These are phyloP conservation scores for Gymnopilus dilepis DNA, from an alignment of 768 basidiomycete genomes.

Conservation along the genomic window DNA sequence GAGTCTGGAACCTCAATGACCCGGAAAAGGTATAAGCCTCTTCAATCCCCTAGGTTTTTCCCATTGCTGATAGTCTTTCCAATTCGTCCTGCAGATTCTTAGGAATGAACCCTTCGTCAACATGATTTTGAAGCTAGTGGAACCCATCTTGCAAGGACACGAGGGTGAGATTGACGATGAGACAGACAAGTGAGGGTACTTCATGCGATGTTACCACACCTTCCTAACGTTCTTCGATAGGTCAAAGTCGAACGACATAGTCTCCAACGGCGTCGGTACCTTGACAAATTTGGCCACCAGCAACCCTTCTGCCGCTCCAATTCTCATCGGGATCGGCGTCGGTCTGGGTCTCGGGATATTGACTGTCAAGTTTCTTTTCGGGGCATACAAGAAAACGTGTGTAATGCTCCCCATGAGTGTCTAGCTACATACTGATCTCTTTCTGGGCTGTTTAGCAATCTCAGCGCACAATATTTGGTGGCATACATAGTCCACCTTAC, in stretches of 20 bases:
- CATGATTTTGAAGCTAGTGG: no score
- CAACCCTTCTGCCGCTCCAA: no score
- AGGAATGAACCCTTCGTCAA: not conserved
- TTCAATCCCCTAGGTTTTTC: not conserved
- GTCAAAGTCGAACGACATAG: not conserved
- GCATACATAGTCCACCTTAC: constrained; percentile 1
- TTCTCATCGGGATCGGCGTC: no score
- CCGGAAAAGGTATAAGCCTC: constrained; percentile 8
- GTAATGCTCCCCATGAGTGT: not conserved
- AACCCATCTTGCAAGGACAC: no score
- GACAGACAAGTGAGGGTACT: no score
- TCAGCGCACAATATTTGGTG: not conserved
- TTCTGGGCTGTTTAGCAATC: not conserved
- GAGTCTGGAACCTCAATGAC: constrained; percentile 28
- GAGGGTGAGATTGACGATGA: no score
- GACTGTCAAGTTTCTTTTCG: not conserved
- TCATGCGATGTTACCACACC: not conserved
- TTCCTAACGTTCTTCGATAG: not conserved
- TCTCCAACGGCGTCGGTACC: not conserved
- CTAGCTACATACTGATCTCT: no score
- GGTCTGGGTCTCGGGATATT: not conserved
- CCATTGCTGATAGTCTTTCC: not conserved
- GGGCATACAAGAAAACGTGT: not conserved
- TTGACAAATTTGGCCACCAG: not conserved
- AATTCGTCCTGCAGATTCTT: not conserved